These are phyloP conservation scores for Porpolomopsis calyptriformis DNA, from an alignment of 768 basidiomycete genomes.

Conservation along the genomic window DNA sequence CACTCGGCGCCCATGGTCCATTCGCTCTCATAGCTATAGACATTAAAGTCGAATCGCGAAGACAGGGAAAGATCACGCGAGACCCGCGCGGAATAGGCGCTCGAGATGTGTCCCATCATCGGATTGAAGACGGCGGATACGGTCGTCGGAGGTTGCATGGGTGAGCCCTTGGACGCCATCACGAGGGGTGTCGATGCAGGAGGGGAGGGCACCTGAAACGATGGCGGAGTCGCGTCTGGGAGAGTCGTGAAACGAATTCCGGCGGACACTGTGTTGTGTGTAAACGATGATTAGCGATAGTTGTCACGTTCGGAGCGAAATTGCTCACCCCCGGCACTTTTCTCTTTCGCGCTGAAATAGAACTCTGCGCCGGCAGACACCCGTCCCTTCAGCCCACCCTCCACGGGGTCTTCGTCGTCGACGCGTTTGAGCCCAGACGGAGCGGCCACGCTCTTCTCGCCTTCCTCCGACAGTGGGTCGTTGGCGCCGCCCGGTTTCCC, in stretches of 20 bases:
- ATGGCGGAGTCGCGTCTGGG: conserved; percentile 64
- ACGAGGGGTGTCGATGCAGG: conserved; percentile 29
- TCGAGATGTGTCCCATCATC: conserved; percentile 87
- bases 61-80: conserved; percentile 78
- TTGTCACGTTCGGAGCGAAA: neutral
- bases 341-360: conserved; percentile 88
- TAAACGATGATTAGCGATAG: neutral
- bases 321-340: conserved; percentile 77
- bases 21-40: conserved; percentile 94
- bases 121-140: conserved; percentile 93
- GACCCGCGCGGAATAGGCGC: conserved; percentile 83
- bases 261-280: conserved; percentile 85
- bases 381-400: conserved; percentile 82
- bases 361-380: conserved; percentile 89
- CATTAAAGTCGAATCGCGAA: conserved; percentile 90
- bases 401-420: conserved; percentile 89
- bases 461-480: conserved; percentile 22
- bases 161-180: conserved; percentile 23
- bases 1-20: conserved; percentile 94
- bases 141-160: conserved; percentile 81
- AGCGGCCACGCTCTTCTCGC: conserved; percentile 16
- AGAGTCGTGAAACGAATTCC: conserved; percentile 91
- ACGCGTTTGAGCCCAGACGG: conserved; percentile 51
- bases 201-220: conserved; percentile 39
- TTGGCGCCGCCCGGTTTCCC: conserved; percentile 47